Base-by-base conservation (phyloP, 169 alveolate species). In the Plasmodium berghei region DNA sequence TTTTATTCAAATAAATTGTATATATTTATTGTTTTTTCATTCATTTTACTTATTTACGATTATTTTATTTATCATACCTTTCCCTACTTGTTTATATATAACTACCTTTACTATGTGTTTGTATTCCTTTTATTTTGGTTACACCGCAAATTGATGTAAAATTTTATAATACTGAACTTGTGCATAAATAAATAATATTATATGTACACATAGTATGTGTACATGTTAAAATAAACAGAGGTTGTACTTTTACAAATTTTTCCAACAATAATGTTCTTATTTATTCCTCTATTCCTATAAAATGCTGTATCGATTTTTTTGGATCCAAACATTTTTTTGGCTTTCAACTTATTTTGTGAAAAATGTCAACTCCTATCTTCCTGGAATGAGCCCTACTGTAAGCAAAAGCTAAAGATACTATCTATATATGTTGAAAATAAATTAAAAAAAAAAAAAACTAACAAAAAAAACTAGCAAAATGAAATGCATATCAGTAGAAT, bases 341-440 rank as follows among this genome's bases (percentile, higher is more conserved):
- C 40, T 71, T 20, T 59, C 45, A 22, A 28, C 18, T 28, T 73
- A 34, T 49, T 70, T 49, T 42, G 28, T 86, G 12, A 48, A 59
- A 26, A 16, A 86, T 69, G 91, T 59, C 18, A 70, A 48, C 16
- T 42, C 91, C 55, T 86, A 70, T 55, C 48, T 86, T 16, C 91
- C 91, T 40, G 91, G 91, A 20, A 86, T 86, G 87, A 69, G 72
- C 48, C 91, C 91, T 26, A 69, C 87, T 34, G 91, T 71, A 52
- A 16, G 58, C 5, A 0, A 52, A 52, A 1, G 9, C 1, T 4
- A 16, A 16, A 52, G 20, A 52, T 0, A 52, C 59, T 5, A 34
- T 34, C 42, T 4, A 34, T 22, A 22, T n/a, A 28, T 28, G 40
- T 28, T 28, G 40, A 8, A 10, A 24, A 18, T 16, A 71, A 48